Base-by-base conservation (phyloP, 2,329 filamentous ascomycete genomes). In the Aspergillus uvarum region DNA sequence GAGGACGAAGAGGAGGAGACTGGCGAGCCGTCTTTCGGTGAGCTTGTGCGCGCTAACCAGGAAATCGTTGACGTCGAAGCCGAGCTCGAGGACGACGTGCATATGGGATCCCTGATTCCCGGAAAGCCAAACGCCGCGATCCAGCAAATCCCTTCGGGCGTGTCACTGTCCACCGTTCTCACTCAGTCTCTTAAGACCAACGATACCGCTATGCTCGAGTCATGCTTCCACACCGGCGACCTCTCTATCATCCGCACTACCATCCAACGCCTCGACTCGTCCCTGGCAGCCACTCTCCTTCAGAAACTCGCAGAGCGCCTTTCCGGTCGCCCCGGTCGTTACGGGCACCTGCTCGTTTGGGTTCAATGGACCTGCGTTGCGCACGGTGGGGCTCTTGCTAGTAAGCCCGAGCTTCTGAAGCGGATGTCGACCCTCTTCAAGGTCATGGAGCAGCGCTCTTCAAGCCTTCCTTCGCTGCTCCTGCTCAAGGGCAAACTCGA, bases 401-500 rank as follows among this genome's bases (percentile, higher is more conserved):
- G 89, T 32, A 91, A 96, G 74, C 87, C 90, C n/a, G 89, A 93
- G 64, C 83, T 96, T 42, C 84, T 95, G 67, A 87, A 88, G 71
- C 88, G 89, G 72, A 84, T 99, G 61, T 83, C 85, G 51, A 88
- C 89, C 47, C 82, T 99, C 57, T 91, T 94, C 75, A 89, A 90
- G 72, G 94, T 98, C 19, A 85, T 98, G 61, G 89, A 92, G 63
- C 91, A 96, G 78, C 87, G 95, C 47, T 89, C 92, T 35, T 88
- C 88, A 64, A 92, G 91, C 16, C 82, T 98, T 24, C 87, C 90
- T 63, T 91, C 90, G 65, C 81, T 99, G 50, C 81, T 99, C 38
- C 86, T 93, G 21, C 83, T 99, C 61, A 97, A 97, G 80, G 95
- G 95, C 24, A 96, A 97, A 77, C 83, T 99, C 32, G 94, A 98